phyloP scores from a whole-genome alignment of 352 stramenopile genomes.

The Phytophthora nicotianae region DNA sequence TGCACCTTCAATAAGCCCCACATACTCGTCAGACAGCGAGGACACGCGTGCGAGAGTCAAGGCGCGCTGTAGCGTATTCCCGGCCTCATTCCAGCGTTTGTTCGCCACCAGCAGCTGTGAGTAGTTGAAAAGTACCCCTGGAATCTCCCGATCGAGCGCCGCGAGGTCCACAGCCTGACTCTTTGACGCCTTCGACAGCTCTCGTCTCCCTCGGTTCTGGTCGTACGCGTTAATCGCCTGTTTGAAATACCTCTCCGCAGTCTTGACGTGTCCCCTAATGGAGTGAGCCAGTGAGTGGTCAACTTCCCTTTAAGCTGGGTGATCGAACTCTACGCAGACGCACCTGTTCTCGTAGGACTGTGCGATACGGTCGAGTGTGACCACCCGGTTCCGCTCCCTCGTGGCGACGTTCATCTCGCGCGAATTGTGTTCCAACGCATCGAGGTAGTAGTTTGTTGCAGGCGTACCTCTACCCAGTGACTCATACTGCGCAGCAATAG shows the following conservation, averaged over 20 bases:
- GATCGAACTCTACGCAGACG: conserved; percentile 5
- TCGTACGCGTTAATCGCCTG: conserved; percentile 39
- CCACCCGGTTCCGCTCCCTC: conserved; percentile 52
- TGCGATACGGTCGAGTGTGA: conserved; percentile 79
- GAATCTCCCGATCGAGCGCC: conserved; percentile 42
- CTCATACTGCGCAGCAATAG: conserved; percentile 80
- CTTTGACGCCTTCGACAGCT: conserved; percentile 32
- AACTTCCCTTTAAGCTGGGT: not conserved
- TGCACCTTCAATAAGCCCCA: conserved; percentile 30
- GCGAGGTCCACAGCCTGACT: conserved; percentile 28
- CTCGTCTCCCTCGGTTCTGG: conserved; percentile 32
- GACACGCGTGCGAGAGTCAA: conserved; percentile 29
- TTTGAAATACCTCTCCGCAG: conserved; percentile 43
- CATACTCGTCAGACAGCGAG: conserved; percentile 28
- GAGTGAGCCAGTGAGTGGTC: not conserved
- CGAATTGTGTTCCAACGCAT: conserved; percentile 55
- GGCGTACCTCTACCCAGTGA: conserved; percentile 41
- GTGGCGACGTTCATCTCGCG: conserved; percentile 38
- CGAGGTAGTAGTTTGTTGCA: conserved; percentile 74
- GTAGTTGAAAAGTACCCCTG: conserved; percentile 46
- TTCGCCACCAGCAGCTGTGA: conserved; percentile 35
- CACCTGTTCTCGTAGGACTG: conserved; percentile 75
- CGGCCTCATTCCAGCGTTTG: conserved; percentile 35
- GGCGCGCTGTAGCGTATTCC: conserved; percentile 28
- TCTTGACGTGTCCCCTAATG: conserved; percentile 18